These are phyloP conservation scores for Pythium aphanidermatum DNA, from an alignment of 352 stramenopile genomes.

Conservation along the genomic window DNA sequence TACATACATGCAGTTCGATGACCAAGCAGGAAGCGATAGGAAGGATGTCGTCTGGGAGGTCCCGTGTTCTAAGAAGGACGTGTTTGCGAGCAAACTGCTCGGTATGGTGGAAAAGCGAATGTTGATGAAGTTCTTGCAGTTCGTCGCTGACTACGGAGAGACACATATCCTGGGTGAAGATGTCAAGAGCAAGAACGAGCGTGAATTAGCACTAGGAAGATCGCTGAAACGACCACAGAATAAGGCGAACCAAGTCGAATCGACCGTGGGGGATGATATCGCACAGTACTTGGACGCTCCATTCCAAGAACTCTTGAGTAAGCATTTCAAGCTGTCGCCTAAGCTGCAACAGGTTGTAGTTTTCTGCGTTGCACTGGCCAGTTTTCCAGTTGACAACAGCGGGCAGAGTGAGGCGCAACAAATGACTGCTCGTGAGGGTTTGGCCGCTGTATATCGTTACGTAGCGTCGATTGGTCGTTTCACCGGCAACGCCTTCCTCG, in stretches of 20 bases:
- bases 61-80: conserved; percentile 87
- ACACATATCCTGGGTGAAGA: conserved; percentile 66
- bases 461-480: conserved; percentile 82
- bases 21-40: conserved; percentile 2
- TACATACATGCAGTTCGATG: conserved; percentile 61
- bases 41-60: conserved; percentile 68
- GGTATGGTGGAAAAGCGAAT: conserved; percentile 82
- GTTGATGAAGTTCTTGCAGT: conserved; percentile 90
- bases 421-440: conserved; percentile 31
- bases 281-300: conserved; percentile 39
- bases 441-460: conserved; percentile 24
- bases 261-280: conserved; percentile 17
- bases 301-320: conserved; percentile 63
- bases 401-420: conserved; percentile 23
- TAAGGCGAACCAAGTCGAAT: conserved; percentile 48
- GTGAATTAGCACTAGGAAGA: conserved; percentile 62
- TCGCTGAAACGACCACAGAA: conserved; percentile 85
- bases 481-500: conserved; percentile 77
- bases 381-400: conserved; percentile 24
- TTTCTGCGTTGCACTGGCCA: conserved; percentile 80
- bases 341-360: conserved; percentile 80
- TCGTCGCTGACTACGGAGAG: conserved; percentile 81
- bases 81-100: conserved; percentile 85
- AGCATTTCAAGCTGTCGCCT: conserved; percentile 66
- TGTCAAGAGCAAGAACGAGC: conserved; percentile 83